These are phyloP conservation scores for Talaromyces funiculosus DNA, from an alignment of 2,329 filamentous ascomycete genomes.

Conservation along the genomic window DNA sequence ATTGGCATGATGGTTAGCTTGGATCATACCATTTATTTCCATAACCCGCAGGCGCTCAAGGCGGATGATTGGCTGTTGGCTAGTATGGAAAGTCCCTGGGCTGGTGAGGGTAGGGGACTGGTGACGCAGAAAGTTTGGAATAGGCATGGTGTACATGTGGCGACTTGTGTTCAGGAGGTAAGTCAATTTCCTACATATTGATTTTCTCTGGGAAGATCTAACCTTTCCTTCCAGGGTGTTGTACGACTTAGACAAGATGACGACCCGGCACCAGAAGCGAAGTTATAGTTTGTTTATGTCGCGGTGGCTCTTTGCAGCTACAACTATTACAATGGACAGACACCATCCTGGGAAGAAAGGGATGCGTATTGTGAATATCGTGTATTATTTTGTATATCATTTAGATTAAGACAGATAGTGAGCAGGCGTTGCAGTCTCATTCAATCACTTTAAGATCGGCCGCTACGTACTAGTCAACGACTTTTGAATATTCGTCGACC, in stretches of 20 bases:
- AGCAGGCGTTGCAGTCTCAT: neutral
- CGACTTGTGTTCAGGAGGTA: constrained; percentile 48
- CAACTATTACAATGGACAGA: neutral
- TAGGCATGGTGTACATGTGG: constrained; percentile 44
- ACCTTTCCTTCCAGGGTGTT: constrained; percentile 31
- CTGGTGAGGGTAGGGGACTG: constrained; percentile 45
- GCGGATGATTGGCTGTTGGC: constrained; percentile 49
- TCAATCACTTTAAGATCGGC: too few species aligned
- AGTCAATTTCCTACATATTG: too few species aligned
- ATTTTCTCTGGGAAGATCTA: too few species aligned
- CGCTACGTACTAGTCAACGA: constrained; percentile 11
- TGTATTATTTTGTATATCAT: neutral
- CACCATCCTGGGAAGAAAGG: neutral
- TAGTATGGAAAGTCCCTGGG: constrained; percentile 48
- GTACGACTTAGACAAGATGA: constrained; percentile 43
- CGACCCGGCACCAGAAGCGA: constrained; percentile 7
- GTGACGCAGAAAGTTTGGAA: constrained; percentile 47
- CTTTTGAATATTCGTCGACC: constrained; percentile 27
- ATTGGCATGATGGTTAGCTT: constrained; percentile 49
- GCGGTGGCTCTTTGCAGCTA: neutral
- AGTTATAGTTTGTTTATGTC: constrained; percentile 11
- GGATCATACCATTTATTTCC: constrained; percentile 49
- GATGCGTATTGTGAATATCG: neutral
- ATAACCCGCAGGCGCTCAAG: constrained; percentile 43
- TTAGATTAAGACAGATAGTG: neutral